phyloP scores from a whole-genome alignment of 1,284 basidiomycete genomes.

The Austroboletus niveus region DNA sequence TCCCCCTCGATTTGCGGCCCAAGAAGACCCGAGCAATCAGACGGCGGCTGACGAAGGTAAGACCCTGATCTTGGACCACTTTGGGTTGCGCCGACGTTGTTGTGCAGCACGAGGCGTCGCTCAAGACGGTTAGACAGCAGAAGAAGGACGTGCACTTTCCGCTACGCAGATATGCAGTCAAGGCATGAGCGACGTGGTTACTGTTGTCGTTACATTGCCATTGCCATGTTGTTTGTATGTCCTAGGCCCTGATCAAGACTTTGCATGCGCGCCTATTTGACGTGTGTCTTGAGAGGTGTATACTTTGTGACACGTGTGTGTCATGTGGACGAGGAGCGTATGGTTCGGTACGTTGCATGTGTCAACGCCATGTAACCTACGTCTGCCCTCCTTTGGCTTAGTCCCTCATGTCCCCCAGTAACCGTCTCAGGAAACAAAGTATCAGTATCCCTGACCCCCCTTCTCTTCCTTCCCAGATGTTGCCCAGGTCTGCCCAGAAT shows the following conservation, averaged over 20 bases:
- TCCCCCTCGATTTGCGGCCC: constrained; percentile 94
- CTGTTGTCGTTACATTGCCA: constrained; percentile 29
- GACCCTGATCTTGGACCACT: constrained; percentile 18
- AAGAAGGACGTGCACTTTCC: constrained; percentile 97
- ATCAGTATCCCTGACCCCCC: constrained; percentile 36
- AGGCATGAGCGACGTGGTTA: constrained; percentile 54
- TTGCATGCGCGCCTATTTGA: constrained; percentile 26
- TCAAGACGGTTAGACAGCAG: constrained; percentile 86
- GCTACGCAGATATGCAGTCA: constrained; percentile 78
- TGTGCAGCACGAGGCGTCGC: constrained; percentile 71
- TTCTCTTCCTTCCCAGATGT: constrained; percentile 48
- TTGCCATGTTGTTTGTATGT: constrained; percentile 41
- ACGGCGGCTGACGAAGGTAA: constrained; percentile 87
- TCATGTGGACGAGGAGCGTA: constrained; percentile 2
- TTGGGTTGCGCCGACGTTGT: constrained; percentile 5
- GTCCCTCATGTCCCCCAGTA: constrained; percentile 44
- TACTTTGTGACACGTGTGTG: constrained; percentile 26
- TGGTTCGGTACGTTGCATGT: constrained; percentile 16
- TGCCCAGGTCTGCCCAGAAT: constrained; percentile 41
- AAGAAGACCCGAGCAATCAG: constrained; percentile 99
- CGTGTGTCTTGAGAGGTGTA: neutral
- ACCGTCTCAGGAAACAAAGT: constrained; percentile 44
- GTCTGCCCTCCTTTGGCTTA: constrained; percentile 14
- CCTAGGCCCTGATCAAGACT: constrained; percentile 36
- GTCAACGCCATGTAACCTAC: constrained; percentile 2